A percentile compares a stretch with the other conserved stretches of the same genome.
phyloP scores from a whole-genome alignment of 164 flowering plant species.

The Magnolia kwangsiensis region DNA sequence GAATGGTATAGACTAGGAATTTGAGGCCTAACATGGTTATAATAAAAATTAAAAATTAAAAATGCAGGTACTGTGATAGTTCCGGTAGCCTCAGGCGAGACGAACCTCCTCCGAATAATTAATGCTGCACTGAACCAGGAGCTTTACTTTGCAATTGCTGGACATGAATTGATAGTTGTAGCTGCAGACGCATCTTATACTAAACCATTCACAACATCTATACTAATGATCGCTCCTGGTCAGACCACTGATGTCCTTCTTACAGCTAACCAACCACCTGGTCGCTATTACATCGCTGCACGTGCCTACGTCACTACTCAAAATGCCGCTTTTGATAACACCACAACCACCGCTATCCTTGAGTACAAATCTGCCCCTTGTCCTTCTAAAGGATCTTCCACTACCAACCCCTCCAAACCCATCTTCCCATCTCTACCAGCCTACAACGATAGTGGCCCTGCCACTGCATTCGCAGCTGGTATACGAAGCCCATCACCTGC shows the following conservation, averaged over 20 bases:
- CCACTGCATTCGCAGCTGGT: slow-evolving; percentile 42
- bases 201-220: slow-evolving; percentile 66
- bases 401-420: slow-evolving; percentile 54
- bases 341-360: slow-evolving; percentile 84
- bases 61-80: slow-evolving; percentile 51
- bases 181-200: slow-evolving; percentile 70
- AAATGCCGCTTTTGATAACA: slow-evolving; percentile 73
- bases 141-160: slow-evolving; percentile 67
- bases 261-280: slow-evolving; percentile 67
- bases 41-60: too few species aligned
- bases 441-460: slow-evolving; percentile 64
- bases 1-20: too few species aligned
- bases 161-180: slow-evolving; percentile 68
- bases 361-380: slow-evolving; percentile 46
- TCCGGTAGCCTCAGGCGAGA: slow-evolving; percentile 64
- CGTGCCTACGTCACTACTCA: slow-evolving; percentile 57
- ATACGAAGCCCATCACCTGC: slow-evolving; percentile 33
- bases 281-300: slow-evolving; percentile 83
- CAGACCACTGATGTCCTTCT: slow-evolving; percentile 80
- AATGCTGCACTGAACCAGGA: slow-evolving; percentile 67
- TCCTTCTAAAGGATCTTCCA: slow-evolving; percentile 8
- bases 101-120: slow-evolving; percentile 65
- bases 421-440: slow-evolving; percentile 53
- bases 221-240: slow-evolving; percentile 81
- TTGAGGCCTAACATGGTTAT: too few species aligned